Percentiles rank a stretch among this genome's conserved stretches.
These are phyloP conservation scores for Emericellopsis cladophorae DNA, from an alignment of 2,329 filamentous ascomycete genomes.

Conservation along the genomic window DNA sequence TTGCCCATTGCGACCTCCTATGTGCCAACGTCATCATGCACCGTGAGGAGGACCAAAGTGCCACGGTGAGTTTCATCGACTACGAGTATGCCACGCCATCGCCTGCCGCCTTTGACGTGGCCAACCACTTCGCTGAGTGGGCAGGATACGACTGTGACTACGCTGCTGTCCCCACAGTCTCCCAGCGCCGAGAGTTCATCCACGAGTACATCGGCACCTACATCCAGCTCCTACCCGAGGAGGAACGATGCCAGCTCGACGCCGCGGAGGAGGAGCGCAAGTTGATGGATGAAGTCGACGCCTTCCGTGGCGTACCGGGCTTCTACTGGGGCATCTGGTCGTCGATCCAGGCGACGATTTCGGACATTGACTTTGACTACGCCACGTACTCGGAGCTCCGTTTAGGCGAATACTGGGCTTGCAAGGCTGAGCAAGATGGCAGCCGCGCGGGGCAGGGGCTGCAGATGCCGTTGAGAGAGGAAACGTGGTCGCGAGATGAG, in stretches of 20 bases:
- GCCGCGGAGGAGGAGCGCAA: constrained; percentile 51
- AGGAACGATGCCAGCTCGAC: constrained; percentile 22
- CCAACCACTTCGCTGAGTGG: constrained; percentile 98
- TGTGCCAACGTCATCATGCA: constrained; percentile 91
- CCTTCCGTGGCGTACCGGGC: constrained; percentile 79
- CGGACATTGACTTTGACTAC: constrained; percentile 94
- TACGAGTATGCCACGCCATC: constrained; percentile 96
- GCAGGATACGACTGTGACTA: constrained; percentile 94
- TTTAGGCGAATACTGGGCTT: constrained; percentile 85
- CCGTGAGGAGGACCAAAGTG: constrained; percentile 17
- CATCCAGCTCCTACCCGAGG: constrained; percentile 33
- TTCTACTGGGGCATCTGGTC: constrained; percentile 94
- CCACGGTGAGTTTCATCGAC: constrained; percentile 69
- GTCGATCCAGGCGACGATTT: constrained; percentile 86
- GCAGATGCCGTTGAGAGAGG: constrained; percentile 62
- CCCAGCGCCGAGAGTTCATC: constrained; percentile 70
- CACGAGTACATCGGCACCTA: constrained; percentile 72
- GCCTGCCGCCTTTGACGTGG: constrained; percentile 88
- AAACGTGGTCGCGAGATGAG: constrained; percentile 50
- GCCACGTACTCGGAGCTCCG: constrained; percentile 77
- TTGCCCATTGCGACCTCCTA: constrained; percentile 92
- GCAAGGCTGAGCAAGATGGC: constrained; percentile 64
- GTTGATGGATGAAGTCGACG: constrained; percentile 71
- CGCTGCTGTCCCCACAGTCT: constrained; percentile 63
- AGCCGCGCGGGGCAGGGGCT: constrained; percentile 36